Percentiles rank a stretch among this genome's conserved stretches.
Conservation (phyloP, 345 rosid species). For the Murraya koenigii region DNA sequence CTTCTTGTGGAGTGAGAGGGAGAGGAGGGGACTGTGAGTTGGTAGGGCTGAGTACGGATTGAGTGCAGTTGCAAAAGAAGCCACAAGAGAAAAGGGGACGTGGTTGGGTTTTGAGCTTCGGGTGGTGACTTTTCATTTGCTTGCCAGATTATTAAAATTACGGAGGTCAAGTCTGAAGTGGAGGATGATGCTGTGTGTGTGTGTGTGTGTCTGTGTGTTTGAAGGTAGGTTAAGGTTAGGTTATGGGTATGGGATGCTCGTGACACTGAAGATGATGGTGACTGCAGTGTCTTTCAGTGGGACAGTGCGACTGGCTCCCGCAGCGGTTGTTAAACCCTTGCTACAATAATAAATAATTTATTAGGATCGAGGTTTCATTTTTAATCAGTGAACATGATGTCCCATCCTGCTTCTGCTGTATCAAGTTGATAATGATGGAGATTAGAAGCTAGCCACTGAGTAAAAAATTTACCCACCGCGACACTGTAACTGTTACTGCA, state of each 20-base stretch:
- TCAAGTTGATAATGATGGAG: too few species aligned
- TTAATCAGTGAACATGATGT: slow-evolving; percentile 4
- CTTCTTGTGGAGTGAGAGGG: slow-evolving; percentile 30
- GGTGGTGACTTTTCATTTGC: slow-evolving; percentile 20
- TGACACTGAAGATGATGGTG: background rate
- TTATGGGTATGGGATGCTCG: background rate
- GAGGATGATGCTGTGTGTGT: background rate
- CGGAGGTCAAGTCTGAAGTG: background rate
- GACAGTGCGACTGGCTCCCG: background rate
- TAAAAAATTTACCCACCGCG: too few species aligned
- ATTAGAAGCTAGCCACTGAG: too few species aligned
- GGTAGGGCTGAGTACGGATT: slow-evolving; percentile 54
- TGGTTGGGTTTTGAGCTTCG: slow-evolving; percentile 61
- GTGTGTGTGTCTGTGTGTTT: too few species aligned
- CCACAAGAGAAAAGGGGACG: slow-evolving; percentile 78
- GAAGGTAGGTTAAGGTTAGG: too few species aligned
- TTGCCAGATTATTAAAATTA: too few species aligned
- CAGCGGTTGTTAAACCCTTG: background rate
- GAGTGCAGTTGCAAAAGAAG: slow-evolving; percentile 83
- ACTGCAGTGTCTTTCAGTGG: background rate
- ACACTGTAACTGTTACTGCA: too few species aligned
- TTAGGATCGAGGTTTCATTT: background rate
- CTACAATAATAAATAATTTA: background rate
- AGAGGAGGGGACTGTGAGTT: slow-evolving; percentile 39
- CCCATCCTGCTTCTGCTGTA: background rate